Conservation (phyloP, 345 rosid genomes). For the Populus davidiana region DNA sequence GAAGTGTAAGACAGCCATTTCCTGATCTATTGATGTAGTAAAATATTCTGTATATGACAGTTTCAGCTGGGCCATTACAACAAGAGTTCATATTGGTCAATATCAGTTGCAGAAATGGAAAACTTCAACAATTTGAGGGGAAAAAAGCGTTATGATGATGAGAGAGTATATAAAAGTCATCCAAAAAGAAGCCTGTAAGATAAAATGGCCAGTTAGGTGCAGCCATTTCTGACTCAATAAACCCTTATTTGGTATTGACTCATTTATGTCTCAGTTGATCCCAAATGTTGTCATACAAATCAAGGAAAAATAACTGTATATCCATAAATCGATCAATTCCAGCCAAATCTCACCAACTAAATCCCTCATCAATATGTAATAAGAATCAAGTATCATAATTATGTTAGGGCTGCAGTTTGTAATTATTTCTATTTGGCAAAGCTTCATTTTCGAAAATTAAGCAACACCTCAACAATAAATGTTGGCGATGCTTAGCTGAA, state of each 20-base stretch:
- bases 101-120: not conserved
- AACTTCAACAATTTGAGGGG: not conserved
- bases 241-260: not conserved
- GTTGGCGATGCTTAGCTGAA: not conserved
- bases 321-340: not conserved
- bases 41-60: conserved; percentile 94
- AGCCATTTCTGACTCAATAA: not conserved
- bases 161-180: not conserved
- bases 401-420: not conserved
- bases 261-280: not conserved
- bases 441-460: not conserved
- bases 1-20: conserved; percentile 78
- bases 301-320: not conserved
- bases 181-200: not conserved
- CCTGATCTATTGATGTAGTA: conserved; percentile 85
- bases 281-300: not conserved
- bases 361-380: not conserved
- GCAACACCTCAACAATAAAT: not conserved
- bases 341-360: not conserved
- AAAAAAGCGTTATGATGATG: not conserved
- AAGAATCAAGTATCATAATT: not conserved
- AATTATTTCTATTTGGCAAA: not conserved
- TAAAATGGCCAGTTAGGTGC: not conserved
- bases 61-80: conserved; percentile 72
- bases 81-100: conserved; percentile 16